phyloP scores from a whole-genome alignment of 2,329 filamentous ascomycete species.

The Monosporascus sp. region DNA sequence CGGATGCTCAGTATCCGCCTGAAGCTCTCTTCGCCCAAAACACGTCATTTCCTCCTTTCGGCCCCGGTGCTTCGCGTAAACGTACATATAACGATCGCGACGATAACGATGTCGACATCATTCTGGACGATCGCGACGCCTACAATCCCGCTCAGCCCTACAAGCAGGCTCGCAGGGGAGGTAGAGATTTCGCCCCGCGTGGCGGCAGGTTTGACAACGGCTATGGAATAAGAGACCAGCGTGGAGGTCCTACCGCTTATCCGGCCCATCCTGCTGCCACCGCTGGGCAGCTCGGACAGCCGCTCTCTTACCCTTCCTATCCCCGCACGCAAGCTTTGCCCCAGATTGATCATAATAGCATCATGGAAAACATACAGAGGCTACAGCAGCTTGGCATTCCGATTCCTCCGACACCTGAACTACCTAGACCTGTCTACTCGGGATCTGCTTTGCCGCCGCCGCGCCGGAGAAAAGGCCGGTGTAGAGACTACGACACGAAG shows the following conservation, averaged over 20 bases:
- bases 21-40: constrained; percentile 10
- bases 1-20: constrained; percentile 6
- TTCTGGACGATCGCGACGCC: constrained; percentile 15
- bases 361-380: constrained; percentile 56
- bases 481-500: constrained; percentile 66
- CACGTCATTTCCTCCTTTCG: constrained; percentile 6
- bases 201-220: constrained; percentile 31
- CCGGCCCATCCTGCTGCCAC: constrained; percentile 2
- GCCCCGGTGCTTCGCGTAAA: constrained; percentile 38
- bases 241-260: constrained; percentile 10
- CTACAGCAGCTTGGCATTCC: constrained; percentile 54
- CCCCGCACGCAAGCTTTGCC: constrained; percentile 29
- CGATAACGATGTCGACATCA: constrained; percentile 33
- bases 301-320: constrained; percentile 20
- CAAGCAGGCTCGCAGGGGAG: constrained; percentile 58
- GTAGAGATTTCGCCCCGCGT: constrained; percentile 24
- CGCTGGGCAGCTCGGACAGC: constrained; percentile 12
- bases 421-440: constrained; percentile 27
- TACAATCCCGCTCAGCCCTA: constrained; percentile 37
- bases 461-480: constrained; percentile 43
- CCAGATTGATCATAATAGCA: constrained; percentile 53
- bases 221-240: constrained; percentile 25
- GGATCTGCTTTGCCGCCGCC: constrained; percentile 13
- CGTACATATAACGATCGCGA: constrained; percentile 52
- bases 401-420: constrained; percentile 36